Evolutionary conservation across 257 asterid genomes (phyloP), one percentile per base, ranked within the genome.

Genomic region (Solanum pinnatisectum): DNA sequence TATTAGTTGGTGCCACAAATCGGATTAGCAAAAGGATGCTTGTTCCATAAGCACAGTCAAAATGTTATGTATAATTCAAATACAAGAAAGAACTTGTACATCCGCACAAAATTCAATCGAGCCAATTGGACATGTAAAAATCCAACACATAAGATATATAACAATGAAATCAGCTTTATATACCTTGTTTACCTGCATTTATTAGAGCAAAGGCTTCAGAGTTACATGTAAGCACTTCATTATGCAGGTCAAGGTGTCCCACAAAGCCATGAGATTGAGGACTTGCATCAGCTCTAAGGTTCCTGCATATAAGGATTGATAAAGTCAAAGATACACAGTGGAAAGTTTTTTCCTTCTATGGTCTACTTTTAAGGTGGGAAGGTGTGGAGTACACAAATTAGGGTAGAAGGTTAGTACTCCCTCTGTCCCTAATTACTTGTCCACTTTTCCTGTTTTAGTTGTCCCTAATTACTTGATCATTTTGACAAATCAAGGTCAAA

Each of bases 161-260:
- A 44, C 35, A 88, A 33, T 52, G 86, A 60, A 90, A 87, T 77
- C 86, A 84, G 88, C 89, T 74, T 83, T 71, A 79, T 83, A 88
- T 93, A 91, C 90, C 90, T 90, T 90, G 86, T 93, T 93, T 96
- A 95, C 98, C 98, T 93, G 96, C 95, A 89, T 88, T 83, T 27
- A 49, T 88, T 87, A 88, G 90, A 86, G 91, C 94, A 89, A 93
- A 93, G 87, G 98, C 94, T 86, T 93, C 94, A 65, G 98, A 89
- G 88, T 93, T 94, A 71, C 90, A 94, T 87, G 94, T 90, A 88
- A 97, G 89, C 88, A 96, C 95, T 93, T 93, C 98, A 88, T 94
- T 92, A 89, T 89, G 90, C 86, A 92, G 93, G 87, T 88, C 92
- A 67, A 89, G 92, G 88, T 93, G 94, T 86, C 95, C 98, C 84